A percentile compares a stretch with the other conserved stretches of the same genome.
Evolutionary conservation across 2,329 filamentous ascomycete genomes (phyloP).

Genomic region (Fusarium chuoi): DNA sequence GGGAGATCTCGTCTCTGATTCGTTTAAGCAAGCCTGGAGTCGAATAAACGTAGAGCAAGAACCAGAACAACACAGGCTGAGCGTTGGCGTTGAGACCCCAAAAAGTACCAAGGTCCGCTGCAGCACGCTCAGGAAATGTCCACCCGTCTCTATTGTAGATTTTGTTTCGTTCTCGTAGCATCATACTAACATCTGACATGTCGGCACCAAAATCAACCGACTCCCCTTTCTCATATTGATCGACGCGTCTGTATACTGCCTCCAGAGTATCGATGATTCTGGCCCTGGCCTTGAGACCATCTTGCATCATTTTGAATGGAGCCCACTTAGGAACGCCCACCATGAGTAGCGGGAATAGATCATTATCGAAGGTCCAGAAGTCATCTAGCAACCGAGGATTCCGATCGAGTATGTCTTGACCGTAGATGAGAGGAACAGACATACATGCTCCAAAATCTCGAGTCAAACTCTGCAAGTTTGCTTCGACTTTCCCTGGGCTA

Average conservation of each 20-base stretch:
- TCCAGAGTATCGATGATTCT: conserved; percentile 18
- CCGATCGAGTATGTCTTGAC: conserved; percentile 32
- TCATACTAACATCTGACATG: conserved; percentile 26
- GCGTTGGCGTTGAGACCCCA: conserved; percentile 39
- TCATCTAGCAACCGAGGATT: conserved; percentile 27
- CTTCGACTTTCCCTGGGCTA: background rate
- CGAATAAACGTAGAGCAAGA: conserved; percentile 30
- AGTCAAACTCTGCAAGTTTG: conserved; percentile 16
- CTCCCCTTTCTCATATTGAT: conserved; percentile 18
- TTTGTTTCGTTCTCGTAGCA: conserved; percentile 28
- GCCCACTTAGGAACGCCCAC: conserved; percentile 35
- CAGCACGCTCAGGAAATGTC: conserved; percentile 16
- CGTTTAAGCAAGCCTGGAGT: conserved; percentile 16
- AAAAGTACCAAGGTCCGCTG: conserved; percentile 17
- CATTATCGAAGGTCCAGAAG: conserved; percentile 40
- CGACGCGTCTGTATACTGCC: conserved; percentile 6
- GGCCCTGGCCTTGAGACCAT: conserved; percentile 29
- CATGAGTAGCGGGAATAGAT: conserved; percentile 34
- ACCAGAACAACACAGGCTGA: conserved; percentile 38
- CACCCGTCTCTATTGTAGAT: conserved; percentile 21
- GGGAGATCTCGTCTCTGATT: conserved; percentile 26
- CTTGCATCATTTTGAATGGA: conserved; percentile 26
- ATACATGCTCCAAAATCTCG: conserved; percentile 41
- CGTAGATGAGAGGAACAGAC: conserved; percentile 36
- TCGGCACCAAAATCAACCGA: conserved; percentile 22